Evolutionary conservation across 2,329 filamentous ascomycete genomes (phyloP).

Genomic region (Sclerotinia subarctica): DNA sequence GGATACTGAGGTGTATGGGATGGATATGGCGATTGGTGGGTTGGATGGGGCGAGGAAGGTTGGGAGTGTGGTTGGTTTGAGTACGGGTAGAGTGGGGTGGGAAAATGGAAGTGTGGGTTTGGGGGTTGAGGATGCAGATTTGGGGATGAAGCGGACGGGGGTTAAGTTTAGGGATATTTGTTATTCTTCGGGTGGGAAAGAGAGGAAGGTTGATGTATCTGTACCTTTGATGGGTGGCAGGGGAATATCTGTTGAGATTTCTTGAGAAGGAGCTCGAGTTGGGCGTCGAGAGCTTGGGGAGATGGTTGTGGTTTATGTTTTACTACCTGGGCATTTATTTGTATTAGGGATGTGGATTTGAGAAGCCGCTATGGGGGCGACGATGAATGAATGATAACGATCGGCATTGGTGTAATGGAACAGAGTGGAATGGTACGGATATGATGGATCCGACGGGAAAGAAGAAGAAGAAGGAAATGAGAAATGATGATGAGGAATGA

Average conservation of each 20-base stretch:
- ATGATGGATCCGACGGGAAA: not conserved
- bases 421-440: not conserved
- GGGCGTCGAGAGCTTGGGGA: not conserved
- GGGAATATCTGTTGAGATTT: constrained; percentile 13
- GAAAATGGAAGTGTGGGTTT: not conserved
- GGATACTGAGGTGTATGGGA: not conserved
- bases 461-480: not conserved
- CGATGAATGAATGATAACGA: not conserved
- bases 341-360: not conserved
- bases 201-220: not conserved
- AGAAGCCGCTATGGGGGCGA: too few relatives aligned
- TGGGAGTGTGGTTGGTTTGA: constrained; percentile 8
- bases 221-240: not conserved
- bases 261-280: not conserved
- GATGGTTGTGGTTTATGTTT: not conserved
- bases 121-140: not conserved
- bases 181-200: not conserved
- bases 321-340: not conserved
- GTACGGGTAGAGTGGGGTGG: not conserved
- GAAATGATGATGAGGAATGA: not conserved
- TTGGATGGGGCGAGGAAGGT: not conserved
- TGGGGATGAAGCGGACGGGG: not conserved
- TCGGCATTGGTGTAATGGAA: not conserved
- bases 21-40: not conserved
- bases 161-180: constrained; percentile 14